Conservation (phyloP, 1,139 yeast genomes). For the Hemisphaericaspora lyxosophila region DNA sequence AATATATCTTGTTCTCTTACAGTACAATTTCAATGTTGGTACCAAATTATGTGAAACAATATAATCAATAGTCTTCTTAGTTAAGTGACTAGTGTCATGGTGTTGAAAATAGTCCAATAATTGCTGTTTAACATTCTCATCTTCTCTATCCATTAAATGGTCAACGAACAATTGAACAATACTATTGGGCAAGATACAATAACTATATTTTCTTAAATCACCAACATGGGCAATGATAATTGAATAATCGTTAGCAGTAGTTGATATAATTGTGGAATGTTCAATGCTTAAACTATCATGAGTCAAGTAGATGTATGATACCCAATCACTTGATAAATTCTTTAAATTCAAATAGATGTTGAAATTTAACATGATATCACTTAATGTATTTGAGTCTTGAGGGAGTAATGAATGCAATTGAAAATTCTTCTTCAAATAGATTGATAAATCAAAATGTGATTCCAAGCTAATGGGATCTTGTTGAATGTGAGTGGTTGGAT, state of each 20-base stretch:
- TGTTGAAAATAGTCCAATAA: slow-evolving; percentile 26
- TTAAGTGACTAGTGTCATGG: slow-evolving; percentile 33
- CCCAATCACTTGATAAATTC: slow-evolving; percentile 9
- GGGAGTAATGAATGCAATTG: slow-evolving; percentile 36
- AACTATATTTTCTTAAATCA: slow-evolving; percentile 43
- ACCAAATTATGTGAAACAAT: slow-evolving; percentile 46
- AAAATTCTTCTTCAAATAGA: slow-evolving; percentile 40
- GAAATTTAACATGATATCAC: slow-evolving; percentile 37
- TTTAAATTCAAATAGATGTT: slow-evolving; percentile 36
- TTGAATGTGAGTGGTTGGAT: slow-evolving; percentile 9
- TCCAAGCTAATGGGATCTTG: slow-evolving; percentile 15
- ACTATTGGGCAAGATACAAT: slow-evolving; percentile 40
- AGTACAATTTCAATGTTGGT: slow-evolving; percentile 47
- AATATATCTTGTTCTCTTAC: slow-evolving; percentile 52
- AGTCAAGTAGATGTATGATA: slow-evolving; percentile 23
- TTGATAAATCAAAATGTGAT: slow-evolving; percentile 32
- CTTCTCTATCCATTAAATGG: slow-evolving; percentile 29
- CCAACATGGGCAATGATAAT: slow-evolving; percentile 40
- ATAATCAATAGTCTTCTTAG: slow-evolving; percentile 54
- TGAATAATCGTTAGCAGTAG: slow-evolving; percentile 25
- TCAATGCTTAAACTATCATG: slow-evolving; percentile 21
- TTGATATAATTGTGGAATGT: slow-evolving; percentile 38
- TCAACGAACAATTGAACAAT: slow-evolving; percentile 25
- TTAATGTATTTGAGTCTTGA: slow-evolving; percentile 33
- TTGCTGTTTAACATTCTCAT: slow-evolving; percentile 19